A percentile compares a stretch with the other conserved stretches of the same genome.
phyloP scores from a whole-genome alignment of 768 basidiomycete species.

The Trametopsis cervina region DNA sequence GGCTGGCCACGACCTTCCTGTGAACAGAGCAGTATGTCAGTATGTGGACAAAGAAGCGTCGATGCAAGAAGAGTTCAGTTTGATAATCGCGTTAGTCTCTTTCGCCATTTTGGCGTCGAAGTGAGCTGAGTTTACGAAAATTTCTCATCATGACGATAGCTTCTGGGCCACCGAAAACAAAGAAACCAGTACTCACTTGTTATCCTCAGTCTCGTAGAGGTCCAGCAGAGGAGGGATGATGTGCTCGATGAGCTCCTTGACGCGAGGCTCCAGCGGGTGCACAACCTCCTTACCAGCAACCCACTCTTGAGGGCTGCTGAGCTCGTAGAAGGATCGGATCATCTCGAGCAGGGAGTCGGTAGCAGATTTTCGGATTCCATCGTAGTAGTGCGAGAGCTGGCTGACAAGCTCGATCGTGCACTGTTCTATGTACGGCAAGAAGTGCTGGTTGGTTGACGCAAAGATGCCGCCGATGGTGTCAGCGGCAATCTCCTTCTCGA shows the following conservation, averaged over 20 bases:
- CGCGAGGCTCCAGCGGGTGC: conserved; percentile 52
- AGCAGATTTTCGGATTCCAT: conserved; percentile 93
- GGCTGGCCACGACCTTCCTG: conserved; percentile 80
- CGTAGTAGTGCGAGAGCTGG: conserved; percentile 88
- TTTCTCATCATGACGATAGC: conserved; percentile 40
- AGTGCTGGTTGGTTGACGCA: conserved; percentile 69
- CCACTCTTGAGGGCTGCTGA: conserved; percentile 82
- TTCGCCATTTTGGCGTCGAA: conserved; percentile 52
- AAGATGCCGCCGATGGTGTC: conserved; percentile 94
- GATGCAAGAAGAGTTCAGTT: conserved; percentile 28
- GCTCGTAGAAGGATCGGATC: conserved; percentile 85
- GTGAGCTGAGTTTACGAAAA: conserved; percentile 66
- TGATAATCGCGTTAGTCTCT: conserved; percentile 43
- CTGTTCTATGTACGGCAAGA: conserved; percentile 87
- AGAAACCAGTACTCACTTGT: conserved; percentile 65
- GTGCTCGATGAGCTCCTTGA: conserved; percentile 74
- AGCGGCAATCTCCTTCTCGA: conserved; percentile 98
- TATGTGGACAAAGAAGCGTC: conserved; percentile 11
- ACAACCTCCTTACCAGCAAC: conserved; percentile 53
- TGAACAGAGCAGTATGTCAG: conserved; percentile 20
- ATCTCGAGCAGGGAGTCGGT: conserved; percentile 84
- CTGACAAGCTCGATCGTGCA: conserved; percentile 72
- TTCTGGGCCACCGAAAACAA: conserved; percentile 7
- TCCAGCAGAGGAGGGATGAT: conserved; percentile 71
- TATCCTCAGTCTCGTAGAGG: conserved; percentile 91